These are phyloP conservation scores for Letharia columbiana DNA, from an alignment of 495 filamentous ascomycete species.

Conservation along the genomic window DNA sequence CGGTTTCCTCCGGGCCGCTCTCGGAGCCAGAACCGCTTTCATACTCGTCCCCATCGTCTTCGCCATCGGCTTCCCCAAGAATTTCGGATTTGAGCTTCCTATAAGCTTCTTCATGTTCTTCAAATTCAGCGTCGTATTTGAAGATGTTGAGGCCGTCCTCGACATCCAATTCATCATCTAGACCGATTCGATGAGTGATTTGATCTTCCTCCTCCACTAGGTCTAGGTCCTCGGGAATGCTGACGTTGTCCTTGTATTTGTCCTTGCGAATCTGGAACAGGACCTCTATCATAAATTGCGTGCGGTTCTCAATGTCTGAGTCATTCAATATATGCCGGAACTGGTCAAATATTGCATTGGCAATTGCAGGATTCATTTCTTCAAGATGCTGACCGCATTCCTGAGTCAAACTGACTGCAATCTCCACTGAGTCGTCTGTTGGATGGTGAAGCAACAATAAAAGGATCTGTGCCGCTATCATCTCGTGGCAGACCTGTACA, in stretches of 20 bases:
- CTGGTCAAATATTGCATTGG: constrained; percentile 85
- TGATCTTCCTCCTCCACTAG: constrained; percentile 96
- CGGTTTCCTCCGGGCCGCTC: constrained; percentile 62
- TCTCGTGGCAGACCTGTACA: constrained; percentile 89
- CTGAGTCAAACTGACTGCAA: constrained; percentile 82
- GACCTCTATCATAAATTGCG: constrained; percentile 98
- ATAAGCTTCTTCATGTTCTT: constrained; percentile 86
- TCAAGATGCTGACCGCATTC: constrained; percentile 92
- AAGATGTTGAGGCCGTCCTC: constrained; percentile 89
- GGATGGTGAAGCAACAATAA: constrained; percentile 84
- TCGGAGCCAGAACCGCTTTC: constrained; percentile 66
- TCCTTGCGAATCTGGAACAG: constrained; percentile 95
- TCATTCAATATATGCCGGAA: constrained; percentile 93
- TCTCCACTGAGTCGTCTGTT: constrained; percentile 96
- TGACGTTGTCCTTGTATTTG: constrained; percentile 87
- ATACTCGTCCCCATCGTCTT: constrained; percentile 60
- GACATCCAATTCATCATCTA: constrained; percentile 75
- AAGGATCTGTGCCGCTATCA: constrained; percentile 83
- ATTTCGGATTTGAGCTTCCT: constrained; percentile 86
- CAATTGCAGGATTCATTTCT: constrained; percentile 81
- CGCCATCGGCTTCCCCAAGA: constrained; percentile 67
- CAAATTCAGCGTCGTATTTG: constrained; percentile 84
- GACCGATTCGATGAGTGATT: constrained; percentile 72
- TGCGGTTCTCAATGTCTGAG: constrained; percentile 88
- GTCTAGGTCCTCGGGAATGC: constrained; percentile 87